Percentiles rank a stretch among this genome's conserved stretches.
Conservation (phyloP, 2,329 filamentous ascomycete species). For the Aspergillus awamori region DNA sequence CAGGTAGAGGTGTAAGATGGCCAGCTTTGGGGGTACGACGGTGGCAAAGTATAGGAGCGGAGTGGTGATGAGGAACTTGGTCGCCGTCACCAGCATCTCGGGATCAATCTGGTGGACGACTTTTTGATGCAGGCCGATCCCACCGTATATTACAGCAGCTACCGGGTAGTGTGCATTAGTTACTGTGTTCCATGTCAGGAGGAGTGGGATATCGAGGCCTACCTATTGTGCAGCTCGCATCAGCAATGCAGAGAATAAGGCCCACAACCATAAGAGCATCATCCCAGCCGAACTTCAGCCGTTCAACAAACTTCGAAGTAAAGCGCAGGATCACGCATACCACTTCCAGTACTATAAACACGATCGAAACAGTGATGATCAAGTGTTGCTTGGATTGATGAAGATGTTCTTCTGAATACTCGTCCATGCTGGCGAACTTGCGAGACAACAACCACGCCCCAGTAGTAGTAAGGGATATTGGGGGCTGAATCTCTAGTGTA, state of each 20-base stretch:
- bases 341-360: conserved; percentile 10
- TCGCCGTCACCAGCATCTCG: background rate
- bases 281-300: conserved; percentile 5
- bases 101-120: background rate
- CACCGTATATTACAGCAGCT: conserved; percentile 7
- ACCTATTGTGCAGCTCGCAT: background rate
- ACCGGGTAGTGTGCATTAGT: background rate
- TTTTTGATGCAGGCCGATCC: conserved; percentile 9
- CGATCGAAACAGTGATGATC: background rate
- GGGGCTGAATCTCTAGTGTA: too few relatives aligned
- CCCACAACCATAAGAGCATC: conserved; percentile 8
- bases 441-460: too few relatives aligned
- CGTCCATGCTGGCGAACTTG: background rate
- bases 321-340: conserved; percentile 4
- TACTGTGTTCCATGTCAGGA: too few relatives aligned
- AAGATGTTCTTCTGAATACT: conserved; percentile 1
- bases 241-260: background rate
- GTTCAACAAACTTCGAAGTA: conserved; percentile 3
- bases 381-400: background rate
- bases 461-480: too few relatives aligned
- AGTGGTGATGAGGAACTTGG: conserved; percentile 4
- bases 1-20: conserved; percentile 9
- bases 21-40: conserved; percentile 5
- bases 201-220: too few relatives aligned
- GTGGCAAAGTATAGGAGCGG: conserved; percentile 6